Evolutionary conservation across 441 rosid genomes (phyloP).

Genomic region (Erodium moschatum): DNA sequence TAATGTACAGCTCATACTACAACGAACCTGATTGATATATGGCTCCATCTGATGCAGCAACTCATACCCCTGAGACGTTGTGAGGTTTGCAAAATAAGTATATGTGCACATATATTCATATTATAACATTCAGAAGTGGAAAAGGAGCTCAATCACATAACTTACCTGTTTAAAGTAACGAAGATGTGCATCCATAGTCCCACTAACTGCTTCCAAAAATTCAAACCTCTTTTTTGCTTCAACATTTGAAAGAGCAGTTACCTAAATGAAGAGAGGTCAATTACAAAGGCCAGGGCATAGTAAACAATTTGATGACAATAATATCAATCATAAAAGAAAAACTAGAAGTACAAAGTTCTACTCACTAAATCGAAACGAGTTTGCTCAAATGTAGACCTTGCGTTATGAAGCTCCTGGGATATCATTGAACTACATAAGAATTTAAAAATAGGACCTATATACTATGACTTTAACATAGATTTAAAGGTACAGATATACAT

Average conservation of each 20-base stretch:
- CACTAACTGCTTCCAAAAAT: constrained; percentile 85
- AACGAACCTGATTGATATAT: constrained; percentile 64
- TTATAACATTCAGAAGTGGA: background rate
- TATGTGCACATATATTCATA: background rate
- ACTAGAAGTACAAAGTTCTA: background rate
- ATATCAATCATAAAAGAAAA: background rate
- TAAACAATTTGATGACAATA: constrained; percentile 16
- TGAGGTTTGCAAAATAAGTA: constrained; percentile 5
- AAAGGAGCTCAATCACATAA: background rate
- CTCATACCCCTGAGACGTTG: constrained; percentile 63
- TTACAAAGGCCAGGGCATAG: background rate
- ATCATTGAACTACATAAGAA: constrained; percentile 48
- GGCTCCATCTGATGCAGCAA: constrained; percentile 88
- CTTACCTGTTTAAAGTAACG: constrained; percentile 84
- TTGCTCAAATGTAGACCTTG: constrained; percentile 70
- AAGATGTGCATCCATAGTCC: constrained; percentile 91
- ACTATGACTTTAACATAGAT: constrained; percentile 7
- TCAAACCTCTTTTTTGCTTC: constrained; percentile 89
- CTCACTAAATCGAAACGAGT: constrained; percentile 78
- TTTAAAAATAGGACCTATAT: constrained; percentile 19
- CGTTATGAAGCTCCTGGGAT: constrained; percentile 69
- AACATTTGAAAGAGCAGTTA: constrained; percentile 65
- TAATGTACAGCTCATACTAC: constrained; percentile 8
- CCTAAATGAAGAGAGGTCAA: constrained; percentile 28
- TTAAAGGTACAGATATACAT: constrained; percentile 5